Evolutionary conservation across 305 asterid genomes (phyloP), one percentile per base, ranked within the genome.

Genomic region (Salvia sclarea): DNA sequence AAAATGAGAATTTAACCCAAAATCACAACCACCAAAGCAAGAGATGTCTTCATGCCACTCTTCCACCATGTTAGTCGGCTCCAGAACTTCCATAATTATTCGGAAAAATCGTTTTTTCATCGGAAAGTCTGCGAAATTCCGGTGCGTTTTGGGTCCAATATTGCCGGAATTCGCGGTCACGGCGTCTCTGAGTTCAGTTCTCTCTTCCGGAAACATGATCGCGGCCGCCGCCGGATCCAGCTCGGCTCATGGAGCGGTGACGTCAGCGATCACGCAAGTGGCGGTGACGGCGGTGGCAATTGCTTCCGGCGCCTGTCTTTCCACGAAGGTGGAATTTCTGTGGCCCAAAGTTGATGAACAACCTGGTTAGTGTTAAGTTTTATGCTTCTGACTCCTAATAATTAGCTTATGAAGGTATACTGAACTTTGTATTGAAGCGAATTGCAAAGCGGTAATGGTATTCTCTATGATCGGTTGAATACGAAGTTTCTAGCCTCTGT

Each of bases 221-320:
- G 95, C 95, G 13, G 95, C 89, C 8, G 81, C 88, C 4, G 88
- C 79, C 1, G 88, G 95, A 12, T 79, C 95, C 4, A 79, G 88
- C 64, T 53, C 88, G 4, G 86, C 85, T 74, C 98, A 93, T 62
- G 97, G 96, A 37, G 96, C 96, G 21, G 96, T 93, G 22, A 58
- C 95, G 22, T 93, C 98, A 8, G 97, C 98, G 40, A 88, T 93
- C 41, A 83, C 97, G 11, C 98, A 93, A 44, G 80, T 93, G 69
- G 98, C 97, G 20, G 96, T 93, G 14, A 88, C 96, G 18, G 98
- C 98, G 33, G 87, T 93, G 24, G 98, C 97, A 21, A 88, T 93
- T 74, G 98, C 97, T 54, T 91, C 96, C 17, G 98, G 98, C 0
- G 98, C 98, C 78, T 93, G 98, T 66, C 95, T 93, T 55, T 93